Evolutionary conservation across 129 eudicot genomes (phyloP), one percentile per base, ranked within the genome.

Genomic region (Ambrosia trifida): DNA sequence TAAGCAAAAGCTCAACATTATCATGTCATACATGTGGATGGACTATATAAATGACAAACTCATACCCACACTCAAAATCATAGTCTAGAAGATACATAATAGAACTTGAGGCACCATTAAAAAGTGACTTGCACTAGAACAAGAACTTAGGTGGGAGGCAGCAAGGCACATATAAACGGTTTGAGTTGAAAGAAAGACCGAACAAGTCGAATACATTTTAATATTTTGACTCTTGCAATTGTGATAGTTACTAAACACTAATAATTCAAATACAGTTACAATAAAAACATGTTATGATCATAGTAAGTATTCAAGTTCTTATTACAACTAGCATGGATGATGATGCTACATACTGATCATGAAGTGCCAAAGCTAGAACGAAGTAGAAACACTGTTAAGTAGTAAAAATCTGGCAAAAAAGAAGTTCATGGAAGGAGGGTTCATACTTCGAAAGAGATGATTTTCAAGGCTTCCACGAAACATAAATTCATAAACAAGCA

Each of bases 401-500:
- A 54, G 20, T 4, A 12, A 57, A 14, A 57, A 14, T 8, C 28
- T 56, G 4, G 11, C 0, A n/a, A 5, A 11, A 24, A 24, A 33
- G 63, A 75, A 62, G 18, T 46, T 46, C 13, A 60, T 49, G 43
- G 76, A 61, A 72, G 36, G 76, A 82, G 56, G 74, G 50, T 67
- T 33, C 89, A 40, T 89, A 92, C 98, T 92, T 84, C 91, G 88
- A 73, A 89, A 92, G 40, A 89, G 84, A 74, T 92, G 96, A 83
- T 92, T 87, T 54, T 89, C 98, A 58, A 92, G 96, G 90, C 98
- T 92, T 78, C 98, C 98, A 18, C 95, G 79, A 52, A 89, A 86
- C 98, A 92, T 92, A 76, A 92, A 92, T 81, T 92, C 96, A 64
- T 89, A 92, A 52, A 92, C 98, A 63, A 92, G 98, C 80, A 92